A percentile compares a stretch with the other conserved stretches of the same genome.
Conservation (phyloP, 805 yeast genomes). For the Cyberlindnera misumaiensis region DNA sequence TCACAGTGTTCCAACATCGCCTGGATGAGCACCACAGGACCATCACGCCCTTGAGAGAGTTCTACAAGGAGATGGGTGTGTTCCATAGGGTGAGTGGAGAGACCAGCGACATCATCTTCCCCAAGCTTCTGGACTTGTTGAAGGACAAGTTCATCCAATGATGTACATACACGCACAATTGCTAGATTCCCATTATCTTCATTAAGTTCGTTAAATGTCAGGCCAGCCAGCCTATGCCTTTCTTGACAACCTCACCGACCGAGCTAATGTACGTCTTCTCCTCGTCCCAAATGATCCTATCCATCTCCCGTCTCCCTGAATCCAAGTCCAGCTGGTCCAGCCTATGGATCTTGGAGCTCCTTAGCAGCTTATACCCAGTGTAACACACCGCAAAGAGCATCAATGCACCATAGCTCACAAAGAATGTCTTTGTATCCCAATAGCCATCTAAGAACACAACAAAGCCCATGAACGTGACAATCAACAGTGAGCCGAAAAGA, state of each 20-base stretch:
- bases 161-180: neutral
- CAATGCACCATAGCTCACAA: slow-evolving; percentile 59
- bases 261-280: slow-evolving; percentile 37
- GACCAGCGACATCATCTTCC: slow-evolving; percentile 79
- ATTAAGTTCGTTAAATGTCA: slow-evolving; percentile 4
- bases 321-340: slow-evolving; percentile 75
- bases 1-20: slow-evolving; percentile 62
- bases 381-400: slow-evolving; percentile 46
- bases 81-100: slow-evolving; percentile 60
- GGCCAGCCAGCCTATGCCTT: slow-evolving; percentile 26
- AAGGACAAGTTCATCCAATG: slow-evolving; percentile 21
- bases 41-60: slow-evolving; percentile 58
- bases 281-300: slow-evolving; percentile 76
- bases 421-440: slow-evolving; percentile 58
- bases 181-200: no score
- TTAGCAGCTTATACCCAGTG: slow-evolving; percentile 47
- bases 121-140: slow-evolving; percentile 47
- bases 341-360: slow-evolving; percentile 59
- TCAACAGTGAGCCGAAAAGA: slow-evolving; percentile 41
- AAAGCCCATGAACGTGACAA: slow-evolving; percentile 55
- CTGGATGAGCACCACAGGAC: slow-evolving; percentile 53
- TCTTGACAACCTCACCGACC: slow-evolving; percentile 23
- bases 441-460: slow-evolving; percentile 48
- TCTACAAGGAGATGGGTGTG: slow-evolving; percentile 44
- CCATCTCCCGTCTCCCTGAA: slow-evolving; percentile 79